Conservation (phyloP, 345 rosid species). For the Citrus sinensis region DVS_A1.0 CM039161.1:18416501-18417000, state of each 20-base stretch:
- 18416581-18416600: background rate
- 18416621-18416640: no score
- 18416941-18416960: background rate
- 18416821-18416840: background rate
- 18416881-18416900: background rate
- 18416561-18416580: background rate
- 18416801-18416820: background rate
- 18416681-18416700: no score
- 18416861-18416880: background rate
- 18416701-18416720: accelerated
- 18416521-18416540: background rate
- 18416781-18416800: background rate
- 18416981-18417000: background rate
- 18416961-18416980: background rate
- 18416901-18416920: background rate
- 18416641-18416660: no score
- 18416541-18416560: background rate
- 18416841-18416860: background rate
- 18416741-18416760: background rate
- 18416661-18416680: no score
- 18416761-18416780: background rate
- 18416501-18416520: background rate
- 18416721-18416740: background rate
- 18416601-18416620: no score
- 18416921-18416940: background rate